Base-by-base conservation (phyloP, 306 rosid genomes). In the Quercus variabilis region DNA sequence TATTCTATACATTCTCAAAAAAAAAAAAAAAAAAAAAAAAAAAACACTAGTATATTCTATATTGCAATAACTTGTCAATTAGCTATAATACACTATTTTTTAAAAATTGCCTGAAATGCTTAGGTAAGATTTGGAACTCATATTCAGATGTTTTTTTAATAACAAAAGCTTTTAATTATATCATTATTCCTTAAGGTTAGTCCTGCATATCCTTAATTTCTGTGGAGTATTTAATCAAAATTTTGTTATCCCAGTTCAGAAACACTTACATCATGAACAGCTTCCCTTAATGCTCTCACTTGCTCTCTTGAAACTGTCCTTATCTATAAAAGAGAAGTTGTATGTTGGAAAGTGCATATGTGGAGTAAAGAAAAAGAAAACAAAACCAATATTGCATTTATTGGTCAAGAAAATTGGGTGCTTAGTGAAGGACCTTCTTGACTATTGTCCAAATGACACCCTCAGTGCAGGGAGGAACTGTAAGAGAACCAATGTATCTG, bases 401-500 rank as follows among this genome's bases (percentile, higher is more conserved):
- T 14, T n/a, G 43, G 17, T 69, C 23, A 31, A 49, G 7, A 56
- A 20, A 56, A 26, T 65, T 19, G 13, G 14, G 74, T 26, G 33
- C 20, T 52, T 73, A 69, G 81, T 10, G 43, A 60, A 70, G 6
- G 41, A 88, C 98, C 97, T 92, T 88, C 19, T 83, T 83, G 43
- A 77, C 19, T 25, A 94, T 7, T 6, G 96, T 90, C 98, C 98
- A 94, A 82, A 58, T 38, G 35, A 94, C 91, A n/a, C 94, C 96
- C 83, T 92, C 91, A 20, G 88, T 83, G 68, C 98, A 92, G 2
- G 98, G 94, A 76, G 98, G 97, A 59, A 81, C 83, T 31, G 97
- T 91, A 55, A 91, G 88, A 62, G 97, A 94, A 26, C 97, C 98
- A 60, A 86, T 28, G 71, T 94, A 94, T 90, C 97, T 88, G 81